phyloP scores from a whole-genome alignment of 805 yeast species.

The Ogataea chonburiensis region DNA sequence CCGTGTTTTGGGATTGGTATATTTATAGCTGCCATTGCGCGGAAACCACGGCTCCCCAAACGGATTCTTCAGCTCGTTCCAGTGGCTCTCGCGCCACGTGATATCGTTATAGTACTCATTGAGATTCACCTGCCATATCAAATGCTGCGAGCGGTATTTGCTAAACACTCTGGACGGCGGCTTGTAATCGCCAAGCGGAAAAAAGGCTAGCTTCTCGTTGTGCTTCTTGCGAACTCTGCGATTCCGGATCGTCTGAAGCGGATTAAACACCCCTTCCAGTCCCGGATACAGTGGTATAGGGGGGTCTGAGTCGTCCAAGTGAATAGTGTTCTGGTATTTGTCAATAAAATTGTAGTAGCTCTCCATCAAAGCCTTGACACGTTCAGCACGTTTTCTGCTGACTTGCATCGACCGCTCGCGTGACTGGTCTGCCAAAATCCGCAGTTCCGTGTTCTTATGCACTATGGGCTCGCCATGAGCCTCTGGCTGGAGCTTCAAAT shows the following conservation, averaged over 20 bases:
- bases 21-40: slow-evolving; percentile 3
- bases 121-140: slow-evolving; percentile 65
- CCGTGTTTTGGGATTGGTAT: slow-evolving; percentile 9
- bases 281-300: slow-evolving; percentile 38
- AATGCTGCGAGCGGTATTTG: slow-evolving; percentile 40
- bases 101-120: slow-evolving; percentile 57
- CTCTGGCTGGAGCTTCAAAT: slow-evolving; percentile 2
- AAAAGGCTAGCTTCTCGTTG: slow-evolving; percentile 45
- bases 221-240: slow-evolving; percentile 55
- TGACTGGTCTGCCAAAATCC: not conserved
- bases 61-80: slow-evolving; percentile 48
- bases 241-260: slow-evolving; percentile 78
- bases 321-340: slow-evolving; percentile 36
- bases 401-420: slow-evolving; percentile 31
- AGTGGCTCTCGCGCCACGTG: slow-evolving; percentile 56
- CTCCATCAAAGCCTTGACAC: slow-evolving; percentile 47
- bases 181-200: slow-evolving; percentile 50
- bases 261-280: slow-evolving; percentile 73
- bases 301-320: slow-evolving; percentile 21
- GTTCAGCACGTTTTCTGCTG: slow-evolving; percentile 47
- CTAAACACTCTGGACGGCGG: slow-evolving; percentile 67
- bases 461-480: not conserved
- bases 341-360: slow-evolving; percentile 50
- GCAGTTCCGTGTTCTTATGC: not conserved
- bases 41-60: slow-evolving; percentile 56